These are phyloP conservation scores for Hypomyces perniciosus DNA, from an alignment of 2,329 filamentous ascomycete species.

Conservation along the genomic window DNA sequence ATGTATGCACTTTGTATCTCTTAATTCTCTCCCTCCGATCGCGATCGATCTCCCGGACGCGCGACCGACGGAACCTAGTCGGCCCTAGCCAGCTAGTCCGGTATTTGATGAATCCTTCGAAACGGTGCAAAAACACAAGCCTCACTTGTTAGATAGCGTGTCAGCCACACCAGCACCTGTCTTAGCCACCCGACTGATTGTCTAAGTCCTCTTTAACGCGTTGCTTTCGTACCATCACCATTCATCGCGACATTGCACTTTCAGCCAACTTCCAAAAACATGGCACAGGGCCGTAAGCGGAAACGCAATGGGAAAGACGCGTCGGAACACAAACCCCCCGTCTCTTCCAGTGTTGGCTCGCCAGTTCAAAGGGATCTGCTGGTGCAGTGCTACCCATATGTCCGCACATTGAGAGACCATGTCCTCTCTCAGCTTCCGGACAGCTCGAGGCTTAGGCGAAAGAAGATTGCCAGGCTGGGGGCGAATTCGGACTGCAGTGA, in stretches of 20 bases:
- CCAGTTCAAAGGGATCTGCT: slow-evolving; percentile 56
- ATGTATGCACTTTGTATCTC: no score
- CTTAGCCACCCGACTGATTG: background rate
- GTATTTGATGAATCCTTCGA: background rate
- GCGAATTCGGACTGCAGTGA: slow-evolving; percentile 21
- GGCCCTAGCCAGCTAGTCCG: background rate
- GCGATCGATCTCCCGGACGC: slow-evolving; percentile 11
- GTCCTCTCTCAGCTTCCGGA: slow-evolving; percentile 58
- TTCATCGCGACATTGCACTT: background rate
- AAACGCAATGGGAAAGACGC: slow-evolving; percentile 20
- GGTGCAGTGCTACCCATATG: slow-evolving; percentile 58
- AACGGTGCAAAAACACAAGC: background rate
- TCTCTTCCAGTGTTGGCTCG: slow-evolving; percentile 11
- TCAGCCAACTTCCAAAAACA: slow-evolving; percentile 10
- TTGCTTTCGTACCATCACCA: no score
- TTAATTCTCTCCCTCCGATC: slow-evolving; percentile 7
- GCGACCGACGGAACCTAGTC: slow-evolving; percentile 5
- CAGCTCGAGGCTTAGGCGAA: slow-evolving; percentile 58
- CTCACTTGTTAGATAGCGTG: background rate
- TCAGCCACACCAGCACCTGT: background rate
- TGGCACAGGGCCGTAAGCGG: slow-evolving; percentile 24
- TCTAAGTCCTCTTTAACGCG: no score
- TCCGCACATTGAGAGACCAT: slow-evolving; percentile 65
- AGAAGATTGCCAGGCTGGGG: slow-evolving; percentile 47
- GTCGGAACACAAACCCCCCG: slow-evolving; percentile 11